Evolutionary conservation across 441 rosid species (phyloP).

Genomic region (Gossypium davidsonii): DNA sequence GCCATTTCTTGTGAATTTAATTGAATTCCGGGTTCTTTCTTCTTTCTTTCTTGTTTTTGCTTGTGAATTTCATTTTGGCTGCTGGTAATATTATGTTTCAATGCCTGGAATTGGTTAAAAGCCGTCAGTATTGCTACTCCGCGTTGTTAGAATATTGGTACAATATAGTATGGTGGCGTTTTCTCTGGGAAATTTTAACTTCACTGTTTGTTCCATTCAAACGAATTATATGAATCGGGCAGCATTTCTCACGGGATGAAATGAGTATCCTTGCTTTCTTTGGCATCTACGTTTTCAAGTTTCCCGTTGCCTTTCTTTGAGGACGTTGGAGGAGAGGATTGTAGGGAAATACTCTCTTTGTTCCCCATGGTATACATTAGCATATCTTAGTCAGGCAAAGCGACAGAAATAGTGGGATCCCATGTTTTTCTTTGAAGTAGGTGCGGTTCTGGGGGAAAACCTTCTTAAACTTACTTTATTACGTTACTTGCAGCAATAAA

Average conservation of each 20-base stretch:
- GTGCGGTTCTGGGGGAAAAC: neutral
- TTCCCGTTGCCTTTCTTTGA: neutral
- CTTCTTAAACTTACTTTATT: neutral
- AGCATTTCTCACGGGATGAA: neutral
- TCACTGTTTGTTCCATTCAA: neutral
- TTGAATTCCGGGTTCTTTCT: neutral
- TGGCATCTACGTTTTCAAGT: neutral
- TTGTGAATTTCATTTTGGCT: slow-evolving; percentile 2
- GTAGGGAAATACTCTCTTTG: neutral
- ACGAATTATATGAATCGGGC: neutral
- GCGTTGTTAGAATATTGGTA: neutral
- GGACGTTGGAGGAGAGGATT: neutral
- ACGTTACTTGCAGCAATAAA: neutral
- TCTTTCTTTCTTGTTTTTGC: neutral
- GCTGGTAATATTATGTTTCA: neutral
- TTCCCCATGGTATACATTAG: neutral
- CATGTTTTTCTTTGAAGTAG: neutral
- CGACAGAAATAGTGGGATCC: neutral
- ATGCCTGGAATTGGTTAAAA: neutral
- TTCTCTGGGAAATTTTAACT: neutral
- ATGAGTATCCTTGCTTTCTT: neutral
- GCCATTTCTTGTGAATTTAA: neutral
- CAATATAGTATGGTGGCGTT: neutral
- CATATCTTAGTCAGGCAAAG: neutral
- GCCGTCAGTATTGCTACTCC: neutral